phyloP scores from a whole-genome alignment of 768 basidiomycete species.

The Sutorius australiensis region DNA sequence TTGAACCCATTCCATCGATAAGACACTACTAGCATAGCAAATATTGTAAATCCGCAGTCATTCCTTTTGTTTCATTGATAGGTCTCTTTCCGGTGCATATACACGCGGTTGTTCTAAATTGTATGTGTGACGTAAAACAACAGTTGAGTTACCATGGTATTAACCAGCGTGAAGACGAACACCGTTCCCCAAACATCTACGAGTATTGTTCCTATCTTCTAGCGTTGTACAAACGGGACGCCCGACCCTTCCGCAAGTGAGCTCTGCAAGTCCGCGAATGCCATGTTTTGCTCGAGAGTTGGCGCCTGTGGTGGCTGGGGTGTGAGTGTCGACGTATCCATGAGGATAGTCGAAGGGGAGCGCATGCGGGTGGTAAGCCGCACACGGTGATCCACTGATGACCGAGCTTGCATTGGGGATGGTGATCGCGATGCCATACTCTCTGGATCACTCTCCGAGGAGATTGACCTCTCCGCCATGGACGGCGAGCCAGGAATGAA shows the following conservation, averaged over 20 bases:
- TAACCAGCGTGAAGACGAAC: neutral
- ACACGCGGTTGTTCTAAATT: constrained; percentile 12
- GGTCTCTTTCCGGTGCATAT: constrained; percentile 22
- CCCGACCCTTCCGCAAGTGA: constrained; percentile 35
- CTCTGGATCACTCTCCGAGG: constrained; percentile 54
- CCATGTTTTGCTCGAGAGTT: constrained; percentile 82
- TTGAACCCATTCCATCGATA: constrained; percentile 13
- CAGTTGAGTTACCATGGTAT: constrained; percentile 3
- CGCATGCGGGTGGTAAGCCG: constrained; percentile 25
- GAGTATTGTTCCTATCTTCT: constrained; percentile 1
- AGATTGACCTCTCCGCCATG: constrained; percentile 40
- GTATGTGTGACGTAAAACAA: constrained; percentile 13
- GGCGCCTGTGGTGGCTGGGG: constrained; percentile 52
- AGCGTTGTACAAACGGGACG: constrained; percentile 14
- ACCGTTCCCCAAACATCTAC: neutral
- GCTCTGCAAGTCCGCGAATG: constrained; percentile 65
- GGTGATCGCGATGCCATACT: constrained; percentile 47
- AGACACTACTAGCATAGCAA: constrained; percentile 24
- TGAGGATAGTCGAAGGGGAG: constrained; percentile 34
- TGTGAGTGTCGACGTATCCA: constrained; percentile 35
- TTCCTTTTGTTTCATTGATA: constrained; percentile 27
- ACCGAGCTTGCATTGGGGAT: constrained; percentile 37
- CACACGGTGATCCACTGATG: constrained; percentile 21
- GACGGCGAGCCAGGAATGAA: constrained; percentile 43
- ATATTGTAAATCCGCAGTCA: constrained; percentile 26